phyloP scores from a whole-genome alignment of 202 grass and related monocot genomes.

The Digitaria exilis region DNA sequence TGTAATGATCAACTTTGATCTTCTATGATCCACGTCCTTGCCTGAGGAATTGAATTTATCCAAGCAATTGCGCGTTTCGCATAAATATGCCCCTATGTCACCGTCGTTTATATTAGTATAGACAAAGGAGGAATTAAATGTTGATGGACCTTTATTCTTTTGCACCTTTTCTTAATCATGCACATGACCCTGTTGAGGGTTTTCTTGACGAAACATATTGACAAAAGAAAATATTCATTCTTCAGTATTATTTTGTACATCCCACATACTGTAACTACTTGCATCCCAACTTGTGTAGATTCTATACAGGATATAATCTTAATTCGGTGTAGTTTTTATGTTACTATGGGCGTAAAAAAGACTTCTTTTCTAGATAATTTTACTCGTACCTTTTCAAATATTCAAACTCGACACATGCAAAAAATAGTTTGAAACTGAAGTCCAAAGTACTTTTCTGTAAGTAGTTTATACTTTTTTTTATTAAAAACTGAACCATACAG shows the following conservation, averaged over 20 bases:
- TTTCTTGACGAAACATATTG: neutral
- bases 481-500: too few relatives aligned
- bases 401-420: too few relatives aligned
- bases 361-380: too few relatives aligned
- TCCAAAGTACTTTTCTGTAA: too few relatives aligned
- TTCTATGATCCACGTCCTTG: constrained; percentile 17
- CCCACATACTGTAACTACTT: too few relatives aligned
- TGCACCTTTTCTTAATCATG: neutral
- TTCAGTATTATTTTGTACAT: neutral
- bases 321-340: too few relatives aligned
- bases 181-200: neutral
- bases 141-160: neutral
- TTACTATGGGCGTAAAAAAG: too few relatives aligned
- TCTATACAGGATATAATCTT: neutral
- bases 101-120: neutral
- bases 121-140: neutral
- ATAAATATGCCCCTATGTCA: too few relatives aligned
- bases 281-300: too few relatives aligned
- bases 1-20: constrained; percentile 39
- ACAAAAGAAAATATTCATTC: neutral
- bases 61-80: neutral
- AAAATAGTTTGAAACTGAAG: too few relatives aligned
- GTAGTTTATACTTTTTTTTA: too few relatives aligned
- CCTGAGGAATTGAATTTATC: neutral
- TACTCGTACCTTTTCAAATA: too few relatives aligned